phyloP scores from a whole-genome alignment of 352 stramenopile genomes.

The Globisporangium iwayamae region DNA sequence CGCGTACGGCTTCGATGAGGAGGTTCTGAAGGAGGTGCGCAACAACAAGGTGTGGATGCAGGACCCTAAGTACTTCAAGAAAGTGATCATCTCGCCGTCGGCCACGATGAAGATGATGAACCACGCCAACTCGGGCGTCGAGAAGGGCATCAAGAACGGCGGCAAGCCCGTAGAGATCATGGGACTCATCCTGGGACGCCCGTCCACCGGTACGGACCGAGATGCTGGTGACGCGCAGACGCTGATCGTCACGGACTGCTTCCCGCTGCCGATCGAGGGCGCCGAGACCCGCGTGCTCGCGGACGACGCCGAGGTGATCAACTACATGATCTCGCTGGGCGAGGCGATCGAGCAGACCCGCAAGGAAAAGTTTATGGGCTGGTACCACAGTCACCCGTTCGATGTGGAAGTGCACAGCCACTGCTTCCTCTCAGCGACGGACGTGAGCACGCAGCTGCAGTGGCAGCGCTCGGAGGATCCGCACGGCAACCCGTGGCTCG shows the following conservation, averaged over 20 bases:
- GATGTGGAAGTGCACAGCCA: conserved; percentile 95
- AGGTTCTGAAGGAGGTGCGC: conserved; percentile 82
- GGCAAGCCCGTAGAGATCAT: conserved; percentile 99
- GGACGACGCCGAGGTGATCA: conserved; percentile 97
- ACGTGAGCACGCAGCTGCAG: conserved; percentile 97
- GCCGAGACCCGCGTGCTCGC: conserved; percentile 95
- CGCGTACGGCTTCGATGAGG: conserved; percentile 79
- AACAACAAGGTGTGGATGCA: conserved; percentile 89
- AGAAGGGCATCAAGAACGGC: conserved; percentile 95
- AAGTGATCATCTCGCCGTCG: conserved; percentile 92
- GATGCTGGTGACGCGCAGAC: conserved; percentile 89
- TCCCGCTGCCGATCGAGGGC: conserved; percentile 97
- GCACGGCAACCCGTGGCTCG: conserved; percentile 95
- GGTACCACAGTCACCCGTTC: conserved; percentile 99
- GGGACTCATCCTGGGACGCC: conserved; percentile 96
- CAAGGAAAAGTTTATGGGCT: conserved; percentile 98
- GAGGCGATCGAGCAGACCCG: conserved; percentile 93
- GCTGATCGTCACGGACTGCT: conserved; percentile 97
- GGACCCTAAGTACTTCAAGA: conserved; percentile 95
- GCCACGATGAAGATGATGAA: conserved; percentile 97
- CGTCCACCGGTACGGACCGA: conserved; percentile 72
- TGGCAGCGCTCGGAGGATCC: conserved; percentile 98
- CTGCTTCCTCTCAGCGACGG: conserved; percentile 97
- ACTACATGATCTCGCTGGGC: conserved; percentile 99
- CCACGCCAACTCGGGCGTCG: conserved; percentile 96